Evolutionary conservation across 169 alveolate genomes (phyloP).

Genomic region (Eimeria sp.): DNA sequence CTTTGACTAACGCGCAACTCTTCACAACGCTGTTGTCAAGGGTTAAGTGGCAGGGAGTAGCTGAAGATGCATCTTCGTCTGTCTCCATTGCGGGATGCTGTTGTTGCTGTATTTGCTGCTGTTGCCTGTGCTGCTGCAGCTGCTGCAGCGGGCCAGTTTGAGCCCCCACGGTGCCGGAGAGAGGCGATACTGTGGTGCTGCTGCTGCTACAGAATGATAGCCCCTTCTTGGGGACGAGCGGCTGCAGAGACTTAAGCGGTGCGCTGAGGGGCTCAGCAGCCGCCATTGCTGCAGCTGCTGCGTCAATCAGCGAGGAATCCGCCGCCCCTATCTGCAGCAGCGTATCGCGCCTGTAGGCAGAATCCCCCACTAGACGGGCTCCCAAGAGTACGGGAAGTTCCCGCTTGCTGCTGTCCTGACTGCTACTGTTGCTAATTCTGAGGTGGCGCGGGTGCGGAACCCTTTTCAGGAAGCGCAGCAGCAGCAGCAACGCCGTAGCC

Average conservation of each 20-base stretch:
- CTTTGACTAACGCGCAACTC: neutral
- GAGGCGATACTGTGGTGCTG: slow-evolving; percentile 31
- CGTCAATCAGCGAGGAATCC: slow-evolving; percentile 40
- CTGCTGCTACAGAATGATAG: slow-evolving; percentile 39
- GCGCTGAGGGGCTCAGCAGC: slow-evolving; percentile 61
- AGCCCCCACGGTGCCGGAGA: slow-evolving; percentile 35
- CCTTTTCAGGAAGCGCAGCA: slow-evolving; percentile 56
- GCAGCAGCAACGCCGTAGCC: slow-evolving; percentile 74
- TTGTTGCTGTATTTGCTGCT: slow-evolving; percentile 16
- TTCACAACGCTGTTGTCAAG: neutral
- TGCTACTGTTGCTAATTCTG: slow-evolving; percentile 54
- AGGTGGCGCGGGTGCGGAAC: slow-evolving; percentile 4
- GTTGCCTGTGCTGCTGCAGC: neutral
- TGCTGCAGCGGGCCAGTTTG: neutral
- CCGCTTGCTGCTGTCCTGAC: neutral
- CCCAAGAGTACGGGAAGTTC: slow-evolving; percentile 22
- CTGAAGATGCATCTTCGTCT: neutral
- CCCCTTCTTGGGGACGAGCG: slow-evolving; percentile 26
- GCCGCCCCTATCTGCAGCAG: slow-evolving; percentile 66
- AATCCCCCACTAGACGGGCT: slow-evolving; percentile 40
- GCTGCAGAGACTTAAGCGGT: slow-evolving; percentile 35
- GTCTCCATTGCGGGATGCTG: slow-evolving; percentile 46
- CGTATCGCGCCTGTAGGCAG: slow-evolving; percentile 30
- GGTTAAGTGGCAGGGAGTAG: slow-evolving; percentile 24
- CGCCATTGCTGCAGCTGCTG: slow-evolving; percentile 69